Evolutionary conservation across 495 filamentous ascomycete species (phyloP).

Genomic region (Trichoderma asperelloides): DNA sequence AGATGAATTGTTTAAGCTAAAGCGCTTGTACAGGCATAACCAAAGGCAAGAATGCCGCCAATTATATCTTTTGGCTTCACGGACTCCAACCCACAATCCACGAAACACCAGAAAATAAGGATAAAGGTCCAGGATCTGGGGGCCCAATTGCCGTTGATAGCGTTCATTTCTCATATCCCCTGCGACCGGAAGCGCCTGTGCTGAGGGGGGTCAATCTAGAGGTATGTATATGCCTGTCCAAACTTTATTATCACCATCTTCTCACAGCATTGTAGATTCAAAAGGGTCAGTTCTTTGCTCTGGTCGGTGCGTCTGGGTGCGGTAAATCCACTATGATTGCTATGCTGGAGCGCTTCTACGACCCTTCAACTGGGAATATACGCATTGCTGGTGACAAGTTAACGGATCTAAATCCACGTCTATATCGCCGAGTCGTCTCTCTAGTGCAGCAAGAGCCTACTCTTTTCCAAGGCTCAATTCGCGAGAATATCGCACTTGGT

Average conservation of each 20-base stretch:
- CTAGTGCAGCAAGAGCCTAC: conserved; percentile 37
- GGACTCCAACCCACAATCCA: conserved; percentile 24
- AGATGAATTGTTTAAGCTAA: not conserved
- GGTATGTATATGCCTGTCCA: conserved; percentile 22
- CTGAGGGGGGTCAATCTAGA: conserved; percentile 33
- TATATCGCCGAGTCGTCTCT: conserved; percentile 34
- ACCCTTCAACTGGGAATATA: conserved; percentile 45
- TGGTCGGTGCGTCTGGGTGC: conserved; percentile 49
- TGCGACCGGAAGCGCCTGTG: conserved; percentile 26
- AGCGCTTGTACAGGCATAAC: conserved; percentile 26
- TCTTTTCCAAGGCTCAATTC: conserved; percentile 34
- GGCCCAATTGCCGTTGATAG: conserved; percentile 33
- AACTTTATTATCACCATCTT: conserved; percentile 31
- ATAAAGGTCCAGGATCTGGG: conserved; percentile 17
- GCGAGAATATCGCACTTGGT: conserved; percentile 36
- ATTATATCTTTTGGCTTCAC: conserved; percentile 37
- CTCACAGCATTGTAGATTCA: conserved; percentile 25
- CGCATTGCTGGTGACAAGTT: conserved; percentile 38
- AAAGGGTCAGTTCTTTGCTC: conserved; percentile 38
- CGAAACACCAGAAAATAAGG: conserved; percentile 26
- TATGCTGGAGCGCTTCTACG: conserved; percentile 56
- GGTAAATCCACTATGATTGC: conserved; percentile 49
- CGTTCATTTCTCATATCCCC: conserved; percentile 43
- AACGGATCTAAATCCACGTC: conserved; percentile 20
- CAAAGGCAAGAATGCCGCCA: conserved; percentile 34